phyloP scores from a whole-genome alignment of 2,329 filamentous ascomycete species.

The Colletotrichum plurivorum region DNA sequence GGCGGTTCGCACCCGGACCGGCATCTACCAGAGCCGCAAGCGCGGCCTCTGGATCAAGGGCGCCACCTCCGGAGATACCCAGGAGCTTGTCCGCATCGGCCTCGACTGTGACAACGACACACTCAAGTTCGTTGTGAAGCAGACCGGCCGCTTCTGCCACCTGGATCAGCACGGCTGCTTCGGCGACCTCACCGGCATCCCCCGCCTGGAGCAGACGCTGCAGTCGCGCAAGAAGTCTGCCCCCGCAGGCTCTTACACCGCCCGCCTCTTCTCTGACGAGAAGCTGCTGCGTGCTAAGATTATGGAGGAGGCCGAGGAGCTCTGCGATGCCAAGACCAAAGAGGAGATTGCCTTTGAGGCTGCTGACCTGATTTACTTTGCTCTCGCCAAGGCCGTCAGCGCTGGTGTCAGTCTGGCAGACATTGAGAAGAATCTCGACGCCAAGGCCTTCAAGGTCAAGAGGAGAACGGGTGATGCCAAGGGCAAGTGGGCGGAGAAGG shows the following conservation, averaged over 20 bases:
- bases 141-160: constrained; percentile 95
- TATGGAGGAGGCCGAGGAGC: constrained; percentile 96
- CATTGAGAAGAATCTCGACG: constrained; percentile 91
- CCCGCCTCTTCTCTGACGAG: constrained; percentile 90
- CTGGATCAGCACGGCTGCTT: constrained; percentile 94
- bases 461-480: constrained; percentile 94
- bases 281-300: constrained; percentile 95
- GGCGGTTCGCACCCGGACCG: constrained; percentile 81
- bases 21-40: constrained; percentile 97
- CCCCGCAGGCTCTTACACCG: constrained; percentile 92
- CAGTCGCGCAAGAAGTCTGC: constrained; percentile 85
- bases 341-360: constrained; percentile 94
- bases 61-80: constrained; percentile 92
- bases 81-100: constrained; percentile 87
- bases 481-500: constrained; percentile 89
- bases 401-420: constrained; percentile 89
- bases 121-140: constrained; percentile 88
- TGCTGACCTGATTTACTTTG: constrained; percentile 96
- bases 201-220: constrained; percentile 89
- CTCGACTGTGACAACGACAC: constrained; percentile 96
- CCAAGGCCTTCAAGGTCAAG: constrained; percentile 96
- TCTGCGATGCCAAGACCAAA: constrained; percentile 87
- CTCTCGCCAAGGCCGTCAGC: constrained; percentile 88
- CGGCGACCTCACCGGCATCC: constrained; percentile 84
- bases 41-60: constrained; percentile 97